Percentiles rank a stretch among this genome's conserved stretches.
These are phyloP conservation scores for Kodamaea sp. DNA, from an alignment of 1,139 yeast genomes.

Conservation along the genomic window DNA sequence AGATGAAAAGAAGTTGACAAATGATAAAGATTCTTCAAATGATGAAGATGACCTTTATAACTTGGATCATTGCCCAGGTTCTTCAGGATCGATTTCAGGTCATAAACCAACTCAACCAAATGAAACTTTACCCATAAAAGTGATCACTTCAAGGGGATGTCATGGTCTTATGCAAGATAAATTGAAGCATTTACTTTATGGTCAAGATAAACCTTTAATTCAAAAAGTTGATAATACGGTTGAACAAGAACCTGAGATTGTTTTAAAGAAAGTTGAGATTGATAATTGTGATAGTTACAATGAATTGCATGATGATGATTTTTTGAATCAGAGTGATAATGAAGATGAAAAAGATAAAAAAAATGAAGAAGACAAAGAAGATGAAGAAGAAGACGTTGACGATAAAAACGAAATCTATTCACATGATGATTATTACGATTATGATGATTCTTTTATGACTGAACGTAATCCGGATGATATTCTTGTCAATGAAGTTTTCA, in stretches of 20 bases:
- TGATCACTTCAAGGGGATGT: constrained; percentile 8
- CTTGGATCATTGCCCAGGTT: constrained; percentile 12
- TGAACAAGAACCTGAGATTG: too few species aligned
- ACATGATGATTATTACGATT: neutral
- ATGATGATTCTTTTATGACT: constrained; percentile 2
- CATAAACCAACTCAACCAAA: constrained; percentile 3
- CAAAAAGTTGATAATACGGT: too few species aligned
- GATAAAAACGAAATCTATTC: neutral
- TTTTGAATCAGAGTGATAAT: neutral
- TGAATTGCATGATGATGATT: neutral
- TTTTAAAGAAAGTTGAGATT: too few species aligned
- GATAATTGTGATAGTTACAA: too few species aligned
- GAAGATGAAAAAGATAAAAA: constrained; percentile 6
- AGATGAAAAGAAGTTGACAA: neutral
- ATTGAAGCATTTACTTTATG: constrained; percentile 3
- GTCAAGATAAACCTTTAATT: neutral
- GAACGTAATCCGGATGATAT: constrained; percentile 3
- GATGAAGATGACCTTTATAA: constrained; percentile 11
- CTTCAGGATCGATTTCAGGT: constrained; percentile 7
- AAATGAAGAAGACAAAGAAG: constrained; percentile 3
- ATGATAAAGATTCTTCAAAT: constrained; percentile 7
- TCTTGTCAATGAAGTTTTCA: neutral
- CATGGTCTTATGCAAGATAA: constrained; percentile 9
- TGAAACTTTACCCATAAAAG: neutral
- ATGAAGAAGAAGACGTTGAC: constrained; percentile 2